phyloP scores from a whole-genome alignment of 2,329 filamentous ascomycete genomes.

The Endoconidiophora polonica region DNA sequence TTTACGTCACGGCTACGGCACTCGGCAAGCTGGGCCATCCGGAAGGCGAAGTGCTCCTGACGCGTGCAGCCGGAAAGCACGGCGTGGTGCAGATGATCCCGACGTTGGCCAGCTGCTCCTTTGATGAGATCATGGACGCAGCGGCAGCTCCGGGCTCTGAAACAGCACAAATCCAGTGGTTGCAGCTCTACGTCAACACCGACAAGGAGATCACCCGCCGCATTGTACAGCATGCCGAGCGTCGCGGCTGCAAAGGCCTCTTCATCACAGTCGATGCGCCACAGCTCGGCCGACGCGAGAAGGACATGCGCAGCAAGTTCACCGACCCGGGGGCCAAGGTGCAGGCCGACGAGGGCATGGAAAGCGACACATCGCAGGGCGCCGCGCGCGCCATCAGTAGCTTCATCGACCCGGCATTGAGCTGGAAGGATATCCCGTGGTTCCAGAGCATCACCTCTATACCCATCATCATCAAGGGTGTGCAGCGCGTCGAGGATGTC shows the following conservation, averaged over 20 bases:
- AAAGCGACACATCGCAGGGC: constrained; percentile 75
- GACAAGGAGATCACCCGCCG: constrained; percentile 76
- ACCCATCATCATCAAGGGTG: constrained; percentile 91
- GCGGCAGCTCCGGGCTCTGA: constrained; percentile 24
- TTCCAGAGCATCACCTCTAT: constrained; percentile 79
- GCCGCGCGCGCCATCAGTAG: constrained; percentile 87
- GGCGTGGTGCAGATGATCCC: constrained; percentile 97
- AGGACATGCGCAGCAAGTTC: constrained; percentile 94
- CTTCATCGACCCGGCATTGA: constrained; percentile 90
- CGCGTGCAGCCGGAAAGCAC: constrained; percentile 67
- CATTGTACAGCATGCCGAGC: constrained; percentile 84
- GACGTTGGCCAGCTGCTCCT: constrained; percentile 87
- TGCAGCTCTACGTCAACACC: constrained; percentile 96
- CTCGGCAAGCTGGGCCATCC: constrained; percentile 87
- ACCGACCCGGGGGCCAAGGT: constrained; percentile 69
- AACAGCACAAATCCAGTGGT: constrained; percentile 79
- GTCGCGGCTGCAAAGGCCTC: constrained; percentile 78
- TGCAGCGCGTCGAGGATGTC: constrained; percentile 91
- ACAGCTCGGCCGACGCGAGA: constrained; percentile 84
- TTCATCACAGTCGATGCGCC: constrained; percentile 98
- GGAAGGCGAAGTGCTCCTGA: constrained; percentile 86
- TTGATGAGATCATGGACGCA: constrained; percentile 92
- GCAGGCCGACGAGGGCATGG: constrained; percentile 46
- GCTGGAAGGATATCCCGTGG: constrained; percentile 91
- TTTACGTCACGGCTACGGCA: constrained; percentile 93